Evolutionary conservation across 352 stramenopile species (phyloP).

Genomic region (Saprolegnia parasitica): DNA sequence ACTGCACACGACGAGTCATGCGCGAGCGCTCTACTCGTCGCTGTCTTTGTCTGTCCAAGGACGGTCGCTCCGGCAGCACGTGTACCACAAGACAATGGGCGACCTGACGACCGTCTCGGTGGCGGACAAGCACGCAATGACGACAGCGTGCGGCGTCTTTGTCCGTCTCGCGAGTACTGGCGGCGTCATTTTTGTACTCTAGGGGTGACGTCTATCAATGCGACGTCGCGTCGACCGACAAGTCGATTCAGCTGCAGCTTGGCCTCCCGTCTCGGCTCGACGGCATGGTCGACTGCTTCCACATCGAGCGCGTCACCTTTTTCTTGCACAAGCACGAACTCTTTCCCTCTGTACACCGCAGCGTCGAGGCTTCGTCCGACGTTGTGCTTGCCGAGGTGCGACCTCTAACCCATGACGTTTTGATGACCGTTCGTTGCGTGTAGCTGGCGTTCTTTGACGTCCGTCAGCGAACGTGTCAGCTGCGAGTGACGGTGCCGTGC

Average conservation of each 20-base stretch:
- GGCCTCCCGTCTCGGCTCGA: conserved; percentile 11
- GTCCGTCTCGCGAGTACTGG: not conserved
- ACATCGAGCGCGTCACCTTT: conserved; percentile 14
- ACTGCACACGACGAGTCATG: not conserved
- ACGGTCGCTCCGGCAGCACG: not conserved
- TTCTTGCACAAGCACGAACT: conserved; percentile 23
- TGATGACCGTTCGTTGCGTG: too few relatives aligned
- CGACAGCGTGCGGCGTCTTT: not conserved
- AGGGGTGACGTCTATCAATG: not conserved
- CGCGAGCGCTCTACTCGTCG: conserved; percentile 5
- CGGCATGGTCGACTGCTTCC: conserved; percentile 26
- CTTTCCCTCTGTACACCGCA: not conserved
- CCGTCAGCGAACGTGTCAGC: too few relatives aligned
- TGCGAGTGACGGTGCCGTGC: too few relatives aligned
- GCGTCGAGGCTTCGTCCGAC: not conserved
- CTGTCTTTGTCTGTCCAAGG: not conserved
- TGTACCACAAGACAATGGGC: conserved; percentile 18
- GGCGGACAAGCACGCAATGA: conserved; percentile 13
- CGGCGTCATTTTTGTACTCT: not conserved
- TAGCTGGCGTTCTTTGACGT: too few relatives aligned
- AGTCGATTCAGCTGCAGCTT: conserved; percentile 21
- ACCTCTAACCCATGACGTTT: too few relatives aligned
- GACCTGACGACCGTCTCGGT: conserved; percentile 5
- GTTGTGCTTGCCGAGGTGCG: too few relatives aligned
- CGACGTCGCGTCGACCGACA: conserved; percentile 15